Percentiles rank a stretch among this genome's conserved stretches.
Evolutionary conservation across 441 rosid genomes (phyloP).

Genomic region (Arabidopsis hybrid): DNA sequence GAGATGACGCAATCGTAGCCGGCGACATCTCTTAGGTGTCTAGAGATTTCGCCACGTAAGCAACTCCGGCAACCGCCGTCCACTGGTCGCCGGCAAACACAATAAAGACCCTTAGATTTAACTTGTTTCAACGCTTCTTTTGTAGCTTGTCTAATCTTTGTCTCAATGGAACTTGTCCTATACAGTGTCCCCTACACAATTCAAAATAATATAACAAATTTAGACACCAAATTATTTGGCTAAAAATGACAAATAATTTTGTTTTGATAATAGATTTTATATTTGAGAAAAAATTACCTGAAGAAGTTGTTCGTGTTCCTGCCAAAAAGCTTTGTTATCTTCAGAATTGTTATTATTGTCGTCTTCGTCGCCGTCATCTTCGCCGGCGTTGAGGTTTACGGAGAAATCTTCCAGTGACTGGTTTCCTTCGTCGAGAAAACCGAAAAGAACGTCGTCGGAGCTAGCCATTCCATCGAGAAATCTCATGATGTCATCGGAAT

Average conservation of each 20-base stretch:
- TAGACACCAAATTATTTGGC: neutral
- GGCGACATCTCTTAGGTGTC: conserved; percentile 54
- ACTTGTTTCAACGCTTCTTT: conserved; percentile 59
- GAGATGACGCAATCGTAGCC: conserved; percentile 69
- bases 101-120: conserved; percentile 45
- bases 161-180: conserved; percentile 69
- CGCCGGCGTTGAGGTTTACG: conserved; percentile 41
- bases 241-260: neutral
- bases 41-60: conserved; percentile 55
- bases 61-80: conserved; percentile 68
- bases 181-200: conserved; percentile 64
- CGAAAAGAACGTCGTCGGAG: conserved; percentile 64
- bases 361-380: conserved; percentile 39
- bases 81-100: conserved; percentile 57
- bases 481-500: conserved; percentile 51
- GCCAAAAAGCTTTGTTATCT: conserved; percentile 72
- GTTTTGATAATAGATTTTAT: neutral
- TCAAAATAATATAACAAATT: neutral
- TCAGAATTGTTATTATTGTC: conserved; percentile 36
- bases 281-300: conserved; percentile 51
- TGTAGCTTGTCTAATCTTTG: conserved; percentile 66
- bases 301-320: conserved; percentile 67
- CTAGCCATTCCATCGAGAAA: conserved; percentile 62
- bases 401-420: conserved; percentile 44
- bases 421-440: conserved; percentile 53